These are phyloP conservation scores for Penicillium samsonianum DNA, from an alignment of 495 filamentous ascomycete genomes.

Conservation along the genomic window DNA sequence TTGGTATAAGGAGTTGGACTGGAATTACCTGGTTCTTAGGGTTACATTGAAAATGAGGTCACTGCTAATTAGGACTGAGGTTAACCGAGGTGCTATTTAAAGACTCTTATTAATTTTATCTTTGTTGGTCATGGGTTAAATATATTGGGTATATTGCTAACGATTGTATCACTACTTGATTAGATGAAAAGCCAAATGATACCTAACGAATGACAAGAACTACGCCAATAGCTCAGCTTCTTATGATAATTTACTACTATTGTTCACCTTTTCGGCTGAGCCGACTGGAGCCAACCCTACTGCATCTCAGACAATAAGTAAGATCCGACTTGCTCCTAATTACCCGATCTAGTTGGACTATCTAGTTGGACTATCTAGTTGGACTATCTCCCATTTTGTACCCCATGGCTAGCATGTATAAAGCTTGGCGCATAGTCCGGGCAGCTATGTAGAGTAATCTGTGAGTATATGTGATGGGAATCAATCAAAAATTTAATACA, in stretches of 20 bases:
- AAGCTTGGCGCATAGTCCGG: neutral
- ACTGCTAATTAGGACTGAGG: no score
- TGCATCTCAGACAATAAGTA: neutral
- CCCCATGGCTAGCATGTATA: neutral
- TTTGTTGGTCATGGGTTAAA: neutral
- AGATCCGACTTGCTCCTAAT: neutral
- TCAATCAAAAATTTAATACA: neutral
- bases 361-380: no score
- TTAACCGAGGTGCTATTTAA: no score
- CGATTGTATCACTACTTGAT: neutral
- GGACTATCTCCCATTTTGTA: neutral
- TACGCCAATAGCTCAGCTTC: neutral
- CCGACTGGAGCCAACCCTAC: no score
- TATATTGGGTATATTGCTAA: neutral
- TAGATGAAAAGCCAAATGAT: neutral
- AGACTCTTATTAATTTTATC: neutral
- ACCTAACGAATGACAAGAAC: neutral
- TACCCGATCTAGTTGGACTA: no score
- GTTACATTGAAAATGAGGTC: neutral
- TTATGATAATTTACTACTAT: neutral
- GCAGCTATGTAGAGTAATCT: neutral
- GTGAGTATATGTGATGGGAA: neutral
- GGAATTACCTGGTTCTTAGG: neutral
- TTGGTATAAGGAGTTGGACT: neutral
- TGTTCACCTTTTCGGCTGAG: no score